Conservation (phyloP, 2,329 filamentous ascomycete species). For the Diplodia scrobiculata region DNA sequence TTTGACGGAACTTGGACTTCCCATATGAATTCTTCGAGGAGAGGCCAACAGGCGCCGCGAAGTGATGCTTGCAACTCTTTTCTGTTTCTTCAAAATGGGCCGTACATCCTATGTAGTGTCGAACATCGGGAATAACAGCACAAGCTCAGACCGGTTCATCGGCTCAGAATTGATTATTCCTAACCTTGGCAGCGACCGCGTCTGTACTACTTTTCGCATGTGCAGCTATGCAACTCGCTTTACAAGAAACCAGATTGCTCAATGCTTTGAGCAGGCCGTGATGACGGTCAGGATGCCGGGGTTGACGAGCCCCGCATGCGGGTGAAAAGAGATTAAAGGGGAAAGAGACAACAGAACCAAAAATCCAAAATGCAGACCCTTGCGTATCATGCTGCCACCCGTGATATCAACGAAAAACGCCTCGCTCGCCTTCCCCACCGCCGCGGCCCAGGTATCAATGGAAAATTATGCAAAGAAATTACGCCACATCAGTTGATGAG, state of each 20-base stretch:
- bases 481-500: slow-evolving; percentile 7
- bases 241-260: neutral
- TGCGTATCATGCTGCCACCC: slow-evolving; percentile 22
- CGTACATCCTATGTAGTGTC: neutral
- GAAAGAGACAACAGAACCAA: slow-evolving; percentile 7
- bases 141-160: neutral
- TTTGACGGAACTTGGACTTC: neutral
- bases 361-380: slow-evolving; percentile 8
- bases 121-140: neutral
- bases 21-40: neutral
- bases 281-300: slow-evolving; percentile 19
- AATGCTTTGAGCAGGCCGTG: slow-evolving; percentile 3
- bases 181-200: slow-evolving; percentile 13
- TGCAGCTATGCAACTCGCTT: slow-evolving; percentile 17
- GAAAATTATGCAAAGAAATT: slow-evolving; percentile 12
- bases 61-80: neutral
- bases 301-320: slow-evolving; percentile 11
- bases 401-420: slow-evolving; percentile 28
- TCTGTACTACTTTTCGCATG: slow-evolving; percentile 12
- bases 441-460: slow-evolving; percentile 18
- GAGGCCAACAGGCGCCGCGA: no score
- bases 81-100: neutral
- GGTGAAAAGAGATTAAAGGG: slow-evolving; percentile 6
- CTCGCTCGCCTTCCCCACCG: slow-evolving; percentile 20
- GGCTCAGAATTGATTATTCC: slow-evolving; percentile 9